Evolutionary conservation across 352 stramenopile genomes (phyloP), one percentile per base, ranked within the genome.

Genomic region (Hyaloperonospora brassicae): DNA sequence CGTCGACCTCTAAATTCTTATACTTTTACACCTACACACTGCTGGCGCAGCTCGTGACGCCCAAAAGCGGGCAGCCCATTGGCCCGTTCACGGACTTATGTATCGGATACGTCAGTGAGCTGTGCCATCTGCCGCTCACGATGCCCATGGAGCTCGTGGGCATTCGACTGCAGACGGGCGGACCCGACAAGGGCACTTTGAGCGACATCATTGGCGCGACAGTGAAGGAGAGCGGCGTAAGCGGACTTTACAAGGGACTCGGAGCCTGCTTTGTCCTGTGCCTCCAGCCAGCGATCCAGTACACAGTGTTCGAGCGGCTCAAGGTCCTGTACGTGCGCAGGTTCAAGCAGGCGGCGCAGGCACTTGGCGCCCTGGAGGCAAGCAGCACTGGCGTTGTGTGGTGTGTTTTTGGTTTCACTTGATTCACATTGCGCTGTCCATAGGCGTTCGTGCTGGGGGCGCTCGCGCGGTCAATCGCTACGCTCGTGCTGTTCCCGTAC

Each of bases 271-370:
- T 93, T 54, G 86, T 98, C 39, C 78, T 98, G 17, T 98, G 94
- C 66, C 69, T 98, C 47, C 97, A 98, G 75, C 95, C 95, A 10
- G 94, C 95, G 12, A 97, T 98, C 60, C 94, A 98, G 61, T 98
- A 98, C 67, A 97, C 95, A 12, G 83, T 97, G 22, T 98, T 98
- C 62, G 94, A 98, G 64, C 83, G 96, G 49, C 52, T 93, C 53
- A 83, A 90, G 57, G 63, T 71, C 42, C 25, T 87, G 23, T 91
- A 91, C 44, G 53, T 92, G 47, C 73, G 64, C 40, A 72, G 72
- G 22, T 82, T 72, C 64, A 88, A 82, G 59, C 64, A 68, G 46
- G 76, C 66, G 1, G 66, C 76, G 9, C 68, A 85, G 50, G 60
- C 70, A 12, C 71, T 91, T 2, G 72, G 70, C 1, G 82, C 81